Conservation (phyloP, 192 early-diverging fungal genomes). For the Jimgerdemannia flammicorona region DNA sequence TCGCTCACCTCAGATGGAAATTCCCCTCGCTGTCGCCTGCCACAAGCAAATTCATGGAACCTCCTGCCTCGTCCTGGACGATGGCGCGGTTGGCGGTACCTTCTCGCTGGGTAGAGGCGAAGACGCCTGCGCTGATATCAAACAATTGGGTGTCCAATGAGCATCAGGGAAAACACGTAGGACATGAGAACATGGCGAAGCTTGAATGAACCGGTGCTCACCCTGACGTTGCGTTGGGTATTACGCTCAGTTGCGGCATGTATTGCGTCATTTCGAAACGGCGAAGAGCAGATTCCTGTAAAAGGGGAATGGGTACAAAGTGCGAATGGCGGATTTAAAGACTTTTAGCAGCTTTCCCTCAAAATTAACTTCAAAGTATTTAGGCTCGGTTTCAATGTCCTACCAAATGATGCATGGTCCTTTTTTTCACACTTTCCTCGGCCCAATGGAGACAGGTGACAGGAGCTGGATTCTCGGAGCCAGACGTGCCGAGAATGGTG, state of each 20-base stretch:
- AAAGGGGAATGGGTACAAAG: not conserved
- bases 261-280: not conserved
- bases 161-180: no score
- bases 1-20: slow-evolving; percentile 21
- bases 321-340: not conserved
- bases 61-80: slow-evolving; percentile 7
- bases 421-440: slow-evolving; percentile 5
- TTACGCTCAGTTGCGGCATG: not conserved
- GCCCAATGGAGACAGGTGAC: slow-evolving; percentile 17
- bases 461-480: not conserved
- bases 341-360: not conserved
- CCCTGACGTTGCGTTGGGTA: not conserved
- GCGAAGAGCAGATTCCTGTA: not conserved
- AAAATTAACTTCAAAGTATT: no score
- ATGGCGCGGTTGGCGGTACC: not conserved
- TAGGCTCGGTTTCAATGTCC: not conserved
- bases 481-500: slow-evolving; percentile 11
- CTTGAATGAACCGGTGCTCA: not conserved
- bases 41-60: slow-evolving; percentile 14
- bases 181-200: no score
- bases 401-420: not conserved
- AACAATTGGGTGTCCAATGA: no score
- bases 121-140: not conserved
- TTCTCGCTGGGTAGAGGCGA: not conserved
- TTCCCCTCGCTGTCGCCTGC: slow-evolving; percentile 18